Evolutionary conservation across 2,329 filamentous ascomycete genomes (phyloP).

Genomic region (Proliferodiscus dingleyae): DNA sequence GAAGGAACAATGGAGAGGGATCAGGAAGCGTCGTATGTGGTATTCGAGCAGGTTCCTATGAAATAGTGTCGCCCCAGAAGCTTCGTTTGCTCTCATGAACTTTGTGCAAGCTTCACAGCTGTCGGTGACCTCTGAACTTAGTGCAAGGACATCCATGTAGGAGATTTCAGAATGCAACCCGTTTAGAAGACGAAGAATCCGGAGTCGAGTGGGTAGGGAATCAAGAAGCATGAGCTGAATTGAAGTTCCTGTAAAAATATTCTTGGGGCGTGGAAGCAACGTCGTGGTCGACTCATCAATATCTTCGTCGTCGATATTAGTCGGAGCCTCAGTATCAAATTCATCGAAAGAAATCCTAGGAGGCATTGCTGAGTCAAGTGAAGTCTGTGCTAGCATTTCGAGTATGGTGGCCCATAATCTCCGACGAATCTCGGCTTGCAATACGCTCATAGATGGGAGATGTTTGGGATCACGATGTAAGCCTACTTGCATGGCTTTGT

Average conservation of each 20-base stretch:
- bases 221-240: slow-evolving; percentile 42
- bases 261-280: slow-evolving; percentile 9
- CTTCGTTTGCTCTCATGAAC: neutral
- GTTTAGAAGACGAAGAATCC: slow-evolving; percentile 42
- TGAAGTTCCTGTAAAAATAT: slow-evolving; percentile 42
- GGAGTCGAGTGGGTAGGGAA: slow-evolving; percentile 40
- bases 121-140: slow-evolving; percentile 41
- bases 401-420: slow-evolving; percentile 44
- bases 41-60: slow-evolving; percentile 46
- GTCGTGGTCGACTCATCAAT: slow-evolving; percentile 35
- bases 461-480: slow-evolving; percentile 40
- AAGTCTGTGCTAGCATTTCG: slow-evolving; percentile 41
- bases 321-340: slow-evolving; percentile 46
- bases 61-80: slow-evolving; percentile 31
- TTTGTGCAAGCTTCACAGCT: neutral
- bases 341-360: slow-evolving; percentile 40
- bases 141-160: slow-evolving; percentile 43
- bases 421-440: slow-evolving; percentile 35
- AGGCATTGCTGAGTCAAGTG: slow-evolving; percentile 41
- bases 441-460: slow-evolving; percentile 32
- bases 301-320: slow-evolving; percentile 47
- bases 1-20: slow-evolving; percentile 47
- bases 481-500: slow-evolving; percentile 42
- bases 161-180: slow-evolving; percentile 38
- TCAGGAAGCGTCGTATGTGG: slow-evolving; percentile 47